Percentiles rank a stretch among this genome's conserved stretches.
phyloP scores from a whole-genome alignment of 2,329 filamentous ascomycete genomes.

The Cytospora schulzeri region DNA sequence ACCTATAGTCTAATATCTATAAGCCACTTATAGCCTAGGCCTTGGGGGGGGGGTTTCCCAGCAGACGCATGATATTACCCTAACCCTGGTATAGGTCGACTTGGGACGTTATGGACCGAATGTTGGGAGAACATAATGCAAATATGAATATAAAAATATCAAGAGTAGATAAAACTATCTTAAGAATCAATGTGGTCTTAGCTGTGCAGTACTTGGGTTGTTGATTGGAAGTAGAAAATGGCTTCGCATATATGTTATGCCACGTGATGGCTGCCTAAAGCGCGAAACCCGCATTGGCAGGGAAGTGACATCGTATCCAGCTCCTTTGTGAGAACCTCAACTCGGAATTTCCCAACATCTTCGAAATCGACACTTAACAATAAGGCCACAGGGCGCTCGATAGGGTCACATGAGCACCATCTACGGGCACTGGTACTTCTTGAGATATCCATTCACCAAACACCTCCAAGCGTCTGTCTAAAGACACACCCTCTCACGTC shows the following conservation, averaged over 20 bases:
- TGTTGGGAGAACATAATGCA: too few relatives aligned
- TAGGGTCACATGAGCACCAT: neutral
- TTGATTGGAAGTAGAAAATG: neutral
- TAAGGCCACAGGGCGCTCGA: neutral
- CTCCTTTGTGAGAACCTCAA: neutral
- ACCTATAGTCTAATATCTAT: too few relatives aligned
- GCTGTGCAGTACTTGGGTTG: too few relatives aligned
- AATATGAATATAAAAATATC: too few relatives aligned
- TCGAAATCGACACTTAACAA: neutral
- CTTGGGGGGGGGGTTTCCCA: too few relatives aligned
- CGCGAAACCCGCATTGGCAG: neutral
- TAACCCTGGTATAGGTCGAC: too few relatives aligned
- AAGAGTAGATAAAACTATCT: too few relatives aligned
- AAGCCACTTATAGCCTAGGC: too few relatives aligned
- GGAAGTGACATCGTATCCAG: neutral
- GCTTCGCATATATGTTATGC: slow-evolving; percentile 5
- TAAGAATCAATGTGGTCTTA: too few relatives aligned
- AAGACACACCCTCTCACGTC: neutral
- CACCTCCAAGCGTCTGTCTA: neutral
- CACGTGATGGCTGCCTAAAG: slow-evolving; percentile 28
- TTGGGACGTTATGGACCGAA: too few relatives aligned
- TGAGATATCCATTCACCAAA: neutral
- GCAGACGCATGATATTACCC: too few relatives aligned
- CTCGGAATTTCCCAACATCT: slow-evolving; percentile 6
- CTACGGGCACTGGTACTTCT: slow-evolving; percentile 3